Evolutionary conservation across 148 eudicot species (phyloP).

Genomic region (Silene latifolia): DNA sequence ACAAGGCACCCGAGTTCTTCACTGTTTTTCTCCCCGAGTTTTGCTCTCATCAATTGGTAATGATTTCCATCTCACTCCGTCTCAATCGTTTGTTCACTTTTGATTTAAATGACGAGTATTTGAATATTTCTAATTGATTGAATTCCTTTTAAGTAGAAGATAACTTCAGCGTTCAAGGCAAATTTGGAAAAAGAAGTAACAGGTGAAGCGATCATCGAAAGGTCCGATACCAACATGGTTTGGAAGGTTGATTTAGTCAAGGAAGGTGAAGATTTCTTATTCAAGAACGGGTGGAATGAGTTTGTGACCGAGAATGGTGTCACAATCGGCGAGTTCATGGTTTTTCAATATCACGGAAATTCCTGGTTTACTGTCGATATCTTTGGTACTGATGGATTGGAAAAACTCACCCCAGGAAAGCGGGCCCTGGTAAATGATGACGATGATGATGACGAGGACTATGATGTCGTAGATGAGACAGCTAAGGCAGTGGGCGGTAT

Average conservation of each 20-base stretch:
- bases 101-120: too few species aligned
- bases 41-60: constrained; percentile 9
- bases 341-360: constrained; percentile 14
- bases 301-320: constrained; percentile 1
- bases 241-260: constrained; percentile 10
- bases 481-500: background rate
- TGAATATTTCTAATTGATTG: background rate
- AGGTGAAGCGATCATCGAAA: constrained; percentile 4
- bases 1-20: background rate
- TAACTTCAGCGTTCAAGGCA: background rate
- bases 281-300: background rate
- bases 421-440: background rate
- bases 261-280: background rate
- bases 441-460: background rate
- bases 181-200: background rate
- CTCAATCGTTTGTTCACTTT: too few species aligned
- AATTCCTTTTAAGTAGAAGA: background rate
- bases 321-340: background rate
- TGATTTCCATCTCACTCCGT: too few species aligned
- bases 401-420: background rate
- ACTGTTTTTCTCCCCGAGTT: constrained; percentile 6
- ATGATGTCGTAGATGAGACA: background rate
- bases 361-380: constrained; percentile 11
- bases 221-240: background rate
- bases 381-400: constrained; percentile 10